Evolutionary conservation across 108 stramenopile genomes (phyloP), one percentile per base, ranked within the genome.

Genomic region (Fragilaria radians): DNA sequence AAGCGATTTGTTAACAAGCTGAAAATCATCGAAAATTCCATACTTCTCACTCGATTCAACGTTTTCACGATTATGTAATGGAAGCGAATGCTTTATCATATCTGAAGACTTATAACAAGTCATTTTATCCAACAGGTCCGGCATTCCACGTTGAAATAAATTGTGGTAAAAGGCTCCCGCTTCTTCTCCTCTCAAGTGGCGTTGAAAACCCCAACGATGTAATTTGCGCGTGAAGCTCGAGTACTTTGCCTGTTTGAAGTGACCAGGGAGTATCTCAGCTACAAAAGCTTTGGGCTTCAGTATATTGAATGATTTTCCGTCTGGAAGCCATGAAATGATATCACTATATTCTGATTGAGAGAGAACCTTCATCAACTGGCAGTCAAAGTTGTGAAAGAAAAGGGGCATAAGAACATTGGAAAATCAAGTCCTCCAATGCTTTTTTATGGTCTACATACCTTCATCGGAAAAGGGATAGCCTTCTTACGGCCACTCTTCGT

Each of bases 171-270:
- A 79, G 19, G 73, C 70, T 5, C 78, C 73, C 24, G 71, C 45
- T 62, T 79, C 78, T 23, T 67, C 64, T 14, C 78, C 78, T 42
- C 73, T 60, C 27, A 61, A 62, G 29, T 63, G 58, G 18, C 70
- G 59, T 51, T 61, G 46, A 59, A 79, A 79, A 1, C 78, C 78
- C 79, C 79, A 80, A 17, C 79, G 79, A 62, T 80, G 74, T 5
- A 80, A 31, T 46, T 80, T 80, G 34, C 79, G 71, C 5, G 73
- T 74, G 60, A 80, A 80, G 18, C 65, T 67, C 7, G 74, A 63
- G 57, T 59, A 73, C 61, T 80, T 80, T 58, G 68, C 79, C 9
- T 51, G 29, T 50, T 75, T 74, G 66, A 81, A 81, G 50, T 68
- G 54, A 30, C 52, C 46, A 3, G 68, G 72, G 32, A 81, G 73